These are phyloP conservation scores for Umbelopsis vinacea DNA, from an alignment of 192 early-diverging fungal species.

Conservation along the genomic window DNA sequence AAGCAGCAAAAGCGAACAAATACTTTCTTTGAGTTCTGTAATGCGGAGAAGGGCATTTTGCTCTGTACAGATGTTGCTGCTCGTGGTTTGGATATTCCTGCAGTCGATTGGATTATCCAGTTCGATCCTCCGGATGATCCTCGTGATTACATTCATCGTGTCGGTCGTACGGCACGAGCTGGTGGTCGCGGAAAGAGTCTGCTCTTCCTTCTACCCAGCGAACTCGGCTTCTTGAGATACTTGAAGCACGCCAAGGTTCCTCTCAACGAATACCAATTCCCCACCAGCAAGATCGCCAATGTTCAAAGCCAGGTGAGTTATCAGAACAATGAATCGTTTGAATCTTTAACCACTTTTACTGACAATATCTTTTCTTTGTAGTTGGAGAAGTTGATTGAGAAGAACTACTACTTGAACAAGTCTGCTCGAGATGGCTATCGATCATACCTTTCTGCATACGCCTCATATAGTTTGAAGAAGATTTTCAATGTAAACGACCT, in stretches of 20 bases:
- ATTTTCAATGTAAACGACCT: conserved; percentile 93
- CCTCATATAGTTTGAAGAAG: conserved; percentile 93
- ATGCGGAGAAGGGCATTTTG: conserved; percentile 91
- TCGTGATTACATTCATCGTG: conserved; percentile 94
- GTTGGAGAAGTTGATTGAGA: conserved; percentile 95
- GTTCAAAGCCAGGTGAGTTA: conserved; percentile 78
- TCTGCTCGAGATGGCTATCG: conserved; percentile 96
- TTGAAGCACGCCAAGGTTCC: conserved; percentile 99
- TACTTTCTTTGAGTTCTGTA: conserved; percentile 99
- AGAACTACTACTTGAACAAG: conserved; percentile 98
- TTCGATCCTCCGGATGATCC: conserved; percentile 99
- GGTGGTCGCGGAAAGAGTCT: conserved; percentile 89
- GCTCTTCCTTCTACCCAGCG: conserved; percentile 92
- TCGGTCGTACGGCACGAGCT: conserved; percentile 95
- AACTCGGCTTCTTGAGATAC: conserved; percentile 95
- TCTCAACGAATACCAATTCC: conserved; percentile 99
- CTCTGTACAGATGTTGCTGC: conserved; percentile 98
- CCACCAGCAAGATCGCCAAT: conserved; percentile 91
- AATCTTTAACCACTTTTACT: neutral
- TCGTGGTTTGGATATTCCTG: conserved; percentile 95
- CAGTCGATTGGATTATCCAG: conserved; percentile 99
- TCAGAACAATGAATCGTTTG: neutral
- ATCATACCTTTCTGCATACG: conserved; percentile 95
- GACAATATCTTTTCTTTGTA: conserved; percentile 24
- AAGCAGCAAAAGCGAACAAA: conserved; percentile 99